Base-by-base conservation (phyloP, 164 flowering plant species). In the Macadamia tetraphylla region DNA sequence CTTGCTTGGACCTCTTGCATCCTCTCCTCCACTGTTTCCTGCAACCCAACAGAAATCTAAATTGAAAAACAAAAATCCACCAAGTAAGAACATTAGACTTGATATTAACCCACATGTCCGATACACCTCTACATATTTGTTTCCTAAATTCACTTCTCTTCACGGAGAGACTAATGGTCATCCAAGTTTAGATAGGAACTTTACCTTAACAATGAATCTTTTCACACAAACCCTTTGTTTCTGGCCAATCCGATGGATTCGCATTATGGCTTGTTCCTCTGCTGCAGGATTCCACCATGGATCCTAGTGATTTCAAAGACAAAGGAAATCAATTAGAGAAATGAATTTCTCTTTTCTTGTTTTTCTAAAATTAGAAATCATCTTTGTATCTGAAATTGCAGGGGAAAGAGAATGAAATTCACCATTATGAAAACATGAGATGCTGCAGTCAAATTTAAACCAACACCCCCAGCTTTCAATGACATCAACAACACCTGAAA, bases 261-360 rank as follows among this genome's bases (percentile, higher is more conserved):
- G 70, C 94, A 91, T 87, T n/a, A 91, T 81, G 31, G 94, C 97
- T 76, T 87, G 97, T 78, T 91, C 97, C 76, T 91, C 94, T 3
- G 87, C 94, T 3, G 94, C 94, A n/a, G 97, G 97, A 74, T 91
- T 91, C 97, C 97, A 91, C 94, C 97, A 91, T 42, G 97, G 97
- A 81, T 91, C 94, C 97, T 91, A 46, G 43, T 60, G 30, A 32
- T 23, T 29, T 30, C 59, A 57, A 15, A 35, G 11, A 63, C 29
- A 17, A 63, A 62, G 58, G 29, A 23, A 65, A 46, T 31, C 35
- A 65, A 35, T 43, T 9, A 35, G 56, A 35, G 31, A 43, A 17
- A 62, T 23, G 23, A 23, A 23, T 23, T 23, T 35, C 5, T 35
- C 5, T 35, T 35, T 35, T 35, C 5, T 35, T 35, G 3, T 35